phyloP scores from a whole-genome alignment of 2,329 filamentous ascomycete species.

The Alternaria rosae region DNA sequence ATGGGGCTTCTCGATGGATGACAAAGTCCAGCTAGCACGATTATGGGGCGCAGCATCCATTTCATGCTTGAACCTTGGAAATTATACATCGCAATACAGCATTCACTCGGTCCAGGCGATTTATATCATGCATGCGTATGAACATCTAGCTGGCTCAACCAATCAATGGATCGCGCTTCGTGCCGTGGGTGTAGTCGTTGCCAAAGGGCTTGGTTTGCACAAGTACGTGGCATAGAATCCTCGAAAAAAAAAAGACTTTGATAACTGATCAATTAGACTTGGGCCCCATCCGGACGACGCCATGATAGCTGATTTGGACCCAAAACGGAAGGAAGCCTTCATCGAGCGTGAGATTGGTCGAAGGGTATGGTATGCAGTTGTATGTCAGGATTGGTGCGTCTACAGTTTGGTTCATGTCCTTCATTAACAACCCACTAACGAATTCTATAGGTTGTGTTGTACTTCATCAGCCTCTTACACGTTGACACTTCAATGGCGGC shows the following conservation, averaged over 20 bases:
- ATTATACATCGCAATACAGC: slow-evolving; percentile 53
- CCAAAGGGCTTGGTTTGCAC: slow-evolving; percentile 58
- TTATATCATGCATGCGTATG: slow-evolving; percentile 57
- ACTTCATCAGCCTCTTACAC: slow-evolving; percentile 51
- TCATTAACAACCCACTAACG: neutral
- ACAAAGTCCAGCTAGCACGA: slow-evolving; percentile 53
- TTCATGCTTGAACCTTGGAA: slow-evolving; percentile 55
- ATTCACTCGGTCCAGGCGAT: slow-evolving; percentile 56
- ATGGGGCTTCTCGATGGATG: slow-evolving; percentile 56
- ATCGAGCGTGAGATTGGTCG: slow-evolving; percentile 50
- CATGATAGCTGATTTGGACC: slow-evolving; percentile 21
- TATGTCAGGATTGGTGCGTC: slow-evolving; percentile 52
- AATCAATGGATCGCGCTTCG: slow-evolving; percentile 58
- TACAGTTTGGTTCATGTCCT: neutral
- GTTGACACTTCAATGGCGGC: slow-evolving; percentile 42
- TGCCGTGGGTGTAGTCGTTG: slow-evolving; percentile 56
- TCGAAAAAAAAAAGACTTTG: neutral
- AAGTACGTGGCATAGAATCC: slow-evolving; percentile 13
- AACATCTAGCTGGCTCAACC: slow-evolving; percentile 58
- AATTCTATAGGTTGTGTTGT: slow-evolving; percentile 40
- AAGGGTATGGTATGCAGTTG: slow-evolving; percentile 51
- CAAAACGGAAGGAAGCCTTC: slow-evolving; percentile 36
- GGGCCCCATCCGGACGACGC: slow-evolving; percentile 37
- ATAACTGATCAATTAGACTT: slow-evolving; percentile 20
- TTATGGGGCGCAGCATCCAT: slow-evolving; percentile 58